Conservation (phyloP, 805 yeast species). For the Zygosaccharomyces gambellarensis region DNA sequence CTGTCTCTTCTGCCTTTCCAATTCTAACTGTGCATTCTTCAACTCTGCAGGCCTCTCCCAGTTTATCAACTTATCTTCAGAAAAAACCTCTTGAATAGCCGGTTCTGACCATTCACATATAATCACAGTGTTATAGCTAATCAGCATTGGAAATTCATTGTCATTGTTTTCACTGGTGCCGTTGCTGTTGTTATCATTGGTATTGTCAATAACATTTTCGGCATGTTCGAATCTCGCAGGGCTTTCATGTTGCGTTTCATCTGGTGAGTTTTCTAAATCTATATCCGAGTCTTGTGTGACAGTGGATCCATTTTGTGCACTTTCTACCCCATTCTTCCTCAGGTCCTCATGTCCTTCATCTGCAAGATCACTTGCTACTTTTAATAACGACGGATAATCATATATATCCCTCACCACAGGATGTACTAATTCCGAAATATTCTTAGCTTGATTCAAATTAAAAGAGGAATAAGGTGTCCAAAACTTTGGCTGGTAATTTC, state of each 20-base stretch:
- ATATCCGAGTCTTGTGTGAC: background rate
- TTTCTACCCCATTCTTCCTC: background rate
- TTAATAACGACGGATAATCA: slow-evolving; percentile 13
- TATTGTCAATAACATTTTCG: background rate
- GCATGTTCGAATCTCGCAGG: background rate
- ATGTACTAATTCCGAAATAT: slow-evolving; percentile 15
- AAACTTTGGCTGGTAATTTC: slow-evolving; percentile 4
- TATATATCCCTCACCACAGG: slow-evolving; percentile 26
- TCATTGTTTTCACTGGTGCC: background rate
- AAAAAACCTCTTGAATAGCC: slow-evolving; percentile 48
- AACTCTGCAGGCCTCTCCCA: slow-evolving; percentile 52
- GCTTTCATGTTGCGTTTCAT: background rate
- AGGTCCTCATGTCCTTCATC: background rate
- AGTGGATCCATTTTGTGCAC: background rate
- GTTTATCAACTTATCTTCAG: slow-evolving; percentile 46
- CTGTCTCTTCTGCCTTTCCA: slow-evolving; percentile 35
- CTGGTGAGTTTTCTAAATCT: background rate
- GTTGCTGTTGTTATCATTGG: background rate
- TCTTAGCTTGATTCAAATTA: slow-evolving; percentile 13
- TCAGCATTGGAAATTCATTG: slow-evolving; percentile 9
- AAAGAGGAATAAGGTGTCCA: slow-evolving; percentile 28
- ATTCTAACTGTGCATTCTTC: slow-evolving; percentile 52
- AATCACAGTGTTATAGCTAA: slow-evolving; percentile 38
- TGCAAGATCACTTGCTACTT: background rate
- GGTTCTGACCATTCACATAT: slow-evolving; percentile 65